Evolutionary conservation across 148 eudicot species (phyloP).

Genomic region (Arbutus unedo): DNA sequence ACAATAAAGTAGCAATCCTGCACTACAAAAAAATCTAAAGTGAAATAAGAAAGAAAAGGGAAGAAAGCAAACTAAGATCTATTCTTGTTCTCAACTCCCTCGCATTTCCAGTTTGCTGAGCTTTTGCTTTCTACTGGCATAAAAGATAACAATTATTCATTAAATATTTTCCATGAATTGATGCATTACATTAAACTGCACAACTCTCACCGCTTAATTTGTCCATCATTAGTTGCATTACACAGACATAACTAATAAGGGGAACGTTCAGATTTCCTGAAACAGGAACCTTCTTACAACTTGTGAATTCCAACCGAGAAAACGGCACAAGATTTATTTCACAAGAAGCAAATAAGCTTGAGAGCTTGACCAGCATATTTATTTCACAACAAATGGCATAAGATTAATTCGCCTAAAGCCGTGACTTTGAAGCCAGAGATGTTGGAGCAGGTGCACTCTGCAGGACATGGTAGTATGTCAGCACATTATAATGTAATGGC

Average conservation of each 20-base stretch:
- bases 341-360: background rate
- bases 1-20: too few species aligned
- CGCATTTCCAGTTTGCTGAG: too few species aligned
- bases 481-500: background rate
- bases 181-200: background rate
- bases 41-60: too few species aligned
- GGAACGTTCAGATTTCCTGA: background rate
- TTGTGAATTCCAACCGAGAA: background rate
- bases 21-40: too few species aligned
- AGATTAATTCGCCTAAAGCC: conserved; percentile 43
- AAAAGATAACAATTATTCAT: too few species aligned
- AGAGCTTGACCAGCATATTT: background rate
- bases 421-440: conserved; percentile 53
- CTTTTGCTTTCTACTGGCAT: too few species aligned
- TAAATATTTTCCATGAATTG: too few species aligned
- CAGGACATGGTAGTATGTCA: conserved; percentile 19
- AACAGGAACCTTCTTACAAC: background rate
- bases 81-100: too few species aligned
- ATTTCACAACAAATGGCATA: too few species aligned
- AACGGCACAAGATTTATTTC: background rate
- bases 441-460: conserved; percentile 70
- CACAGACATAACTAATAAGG: background rate
- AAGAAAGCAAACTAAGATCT: too few species aligned
- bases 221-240: background rate
- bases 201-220: background rate